Conservation (phyloP, 495 filamentous ascomycete species). For the Jackrogersella minutella region DNA sequence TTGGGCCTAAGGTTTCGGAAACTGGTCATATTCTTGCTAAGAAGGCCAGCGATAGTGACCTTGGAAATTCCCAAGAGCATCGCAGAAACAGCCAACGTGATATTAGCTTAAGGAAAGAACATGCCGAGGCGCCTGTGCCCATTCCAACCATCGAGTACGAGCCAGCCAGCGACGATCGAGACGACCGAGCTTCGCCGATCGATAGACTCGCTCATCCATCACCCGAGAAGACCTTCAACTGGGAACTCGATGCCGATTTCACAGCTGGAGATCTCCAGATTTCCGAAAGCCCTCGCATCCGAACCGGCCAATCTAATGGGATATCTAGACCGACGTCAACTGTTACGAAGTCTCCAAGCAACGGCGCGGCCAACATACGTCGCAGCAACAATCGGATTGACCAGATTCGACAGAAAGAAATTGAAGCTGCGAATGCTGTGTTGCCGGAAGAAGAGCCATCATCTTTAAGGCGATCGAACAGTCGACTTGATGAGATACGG, state of each 20-base stretch:
- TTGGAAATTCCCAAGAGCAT: conserved; percentile 29
- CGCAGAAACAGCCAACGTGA: conserved; percentile 25
- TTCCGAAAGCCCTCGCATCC: conserved; percentile 66
- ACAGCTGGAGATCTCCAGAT: conserved; percentile 68
- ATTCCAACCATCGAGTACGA: conserved; percentile 58
- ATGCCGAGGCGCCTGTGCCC: conserved; percentile 45
- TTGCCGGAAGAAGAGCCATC: conserved; percentile 31
- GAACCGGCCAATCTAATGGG: conserved; percentile 22
- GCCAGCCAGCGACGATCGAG: conserved; percentile 45
- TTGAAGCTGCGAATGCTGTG: conserved; percentile 41
- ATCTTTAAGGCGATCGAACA: conserved; percentile 40
- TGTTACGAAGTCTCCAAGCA: conserved; percentile 18
- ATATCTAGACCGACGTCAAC: conserved; percentile 10
- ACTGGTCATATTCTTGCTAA: conserved; percentile 45
- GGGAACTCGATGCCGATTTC: conserved; percentile 69
- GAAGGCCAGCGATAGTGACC: conserved; percentile 48
- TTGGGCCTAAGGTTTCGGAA: conserved; percentile 46
- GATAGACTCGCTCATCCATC: conserved; percentile 53
- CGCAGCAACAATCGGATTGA: conserved; percentile 52
- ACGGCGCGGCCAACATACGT: conserved; percentile 8
- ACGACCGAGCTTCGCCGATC: conserved; percentile 45
- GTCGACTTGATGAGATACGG: conserved; percentile 63
- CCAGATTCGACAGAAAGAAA: conserved; percentile 52
- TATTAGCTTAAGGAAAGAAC: conserved; percentile 8
- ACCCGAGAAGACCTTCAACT: conserved; percentile 59